Conservation (phyloP, 1,284 basidiomycete species). For the Boletus mariae region DNA sequence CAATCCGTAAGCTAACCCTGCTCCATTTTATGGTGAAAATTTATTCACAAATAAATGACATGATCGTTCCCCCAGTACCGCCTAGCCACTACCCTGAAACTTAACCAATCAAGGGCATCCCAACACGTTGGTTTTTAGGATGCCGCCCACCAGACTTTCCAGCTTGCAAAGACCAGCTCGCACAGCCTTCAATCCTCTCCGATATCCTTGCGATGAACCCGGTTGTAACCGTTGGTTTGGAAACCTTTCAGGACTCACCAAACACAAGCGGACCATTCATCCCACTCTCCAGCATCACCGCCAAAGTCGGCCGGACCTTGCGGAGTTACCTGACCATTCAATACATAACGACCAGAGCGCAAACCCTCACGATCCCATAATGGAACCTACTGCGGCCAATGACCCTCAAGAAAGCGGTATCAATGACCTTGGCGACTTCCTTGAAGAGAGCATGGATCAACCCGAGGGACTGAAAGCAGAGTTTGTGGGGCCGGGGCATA, state of each 20-base stretch:
- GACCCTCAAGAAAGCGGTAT: neutral
- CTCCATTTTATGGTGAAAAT: neutral
- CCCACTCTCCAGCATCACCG: too few relatives aligned
- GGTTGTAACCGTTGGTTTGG: constrained; percentile 9
- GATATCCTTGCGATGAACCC: neutral
- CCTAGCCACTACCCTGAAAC: neutral
- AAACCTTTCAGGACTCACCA: constrained; percentile 12
- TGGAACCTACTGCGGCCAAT: neutral
- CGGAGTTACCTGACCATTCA: neutral
- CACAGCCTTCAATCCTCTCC: neutral
- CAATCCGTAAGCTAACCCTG: neutral
- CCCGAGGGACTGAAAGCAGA: neutral
- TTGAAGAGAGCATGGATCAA: neutral
- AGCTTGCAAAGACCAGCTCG: neutral
- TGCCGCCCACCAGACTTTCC: neutral
- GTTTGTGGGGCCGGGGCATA: neutral
- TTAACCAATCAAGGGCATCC: neutral
- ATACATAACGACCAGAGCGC: too few relatives aligned
- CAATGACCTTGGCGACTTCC: neutral
- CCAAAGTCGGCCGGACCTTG: neutral
- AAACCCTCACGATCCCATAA: too few relatives aligned
- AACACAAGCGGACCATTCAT: constrained; percentile 4
- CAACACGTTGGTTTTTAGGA: neutral
- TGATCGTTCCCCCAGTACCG: neutral
- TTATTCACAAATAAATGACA: neutral